Evolutionary conservation across 176 grass and related monocot species (phyloP).

Genomic region (Carex cristatella): DNA sequence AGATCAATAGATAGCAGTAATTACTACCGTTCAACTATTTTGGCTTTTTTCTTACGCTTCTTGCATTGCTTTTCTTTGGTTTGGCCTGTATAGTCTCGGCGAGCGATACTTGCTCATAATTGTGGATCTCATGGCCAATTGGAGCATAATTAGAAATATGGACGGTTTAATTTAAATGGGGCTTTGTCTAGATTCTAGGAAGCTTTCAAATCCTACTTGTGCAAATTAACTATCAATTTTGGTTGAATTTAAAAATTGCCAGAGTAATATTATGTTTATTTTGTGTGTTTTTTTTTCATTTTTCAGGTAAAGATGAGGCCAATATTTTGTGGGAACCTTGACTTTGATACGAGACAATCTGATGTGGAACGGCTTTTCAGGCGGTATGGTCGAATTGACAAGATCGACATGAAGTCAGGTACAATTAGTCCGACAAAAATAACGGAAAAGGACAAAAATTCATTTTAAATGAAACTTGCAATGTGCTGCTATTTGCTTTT

Average conservation of each 20-base stretch:
- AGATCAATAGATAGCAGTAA: not conserved
- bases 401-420: slow-evolving; percentile 98
- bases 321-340: slow-evolving; percentile 94
- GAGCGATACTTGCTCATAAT: not conserved
- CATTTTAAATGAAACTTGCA: not conserved
- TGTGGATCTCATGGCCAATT: not conserved
- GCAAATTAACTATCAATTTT: not conserved
- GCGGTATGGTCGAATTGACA: slow-evolving; percentile 85
- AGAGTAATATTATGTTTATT: not conserved
- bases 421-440: slow-evolving; percentile 9
- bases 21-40: not conserved
- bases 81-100: not conserved
- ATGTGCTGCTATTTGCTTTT: not conserved
- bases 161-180: not conserved
- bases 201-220: not conserved
- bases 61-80: not conserved
- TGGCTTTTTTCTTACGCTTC: not conserved
- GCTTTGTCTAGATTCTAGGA: not conserved
- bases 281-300: not conserved
- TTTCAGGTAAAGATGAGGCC: slow-evolving; percentile 60
- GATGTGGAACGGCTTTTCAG: slow-evolving; percentile 84
- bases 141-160: not conserved
- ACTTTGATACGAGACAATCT: slow-evolving; percentile 73
- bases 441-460: not conserved
- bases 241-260: not conserved